Base-by-base conservation (phyloP, 352 stramenopile species). In the Pythium dissimile region DNA sequence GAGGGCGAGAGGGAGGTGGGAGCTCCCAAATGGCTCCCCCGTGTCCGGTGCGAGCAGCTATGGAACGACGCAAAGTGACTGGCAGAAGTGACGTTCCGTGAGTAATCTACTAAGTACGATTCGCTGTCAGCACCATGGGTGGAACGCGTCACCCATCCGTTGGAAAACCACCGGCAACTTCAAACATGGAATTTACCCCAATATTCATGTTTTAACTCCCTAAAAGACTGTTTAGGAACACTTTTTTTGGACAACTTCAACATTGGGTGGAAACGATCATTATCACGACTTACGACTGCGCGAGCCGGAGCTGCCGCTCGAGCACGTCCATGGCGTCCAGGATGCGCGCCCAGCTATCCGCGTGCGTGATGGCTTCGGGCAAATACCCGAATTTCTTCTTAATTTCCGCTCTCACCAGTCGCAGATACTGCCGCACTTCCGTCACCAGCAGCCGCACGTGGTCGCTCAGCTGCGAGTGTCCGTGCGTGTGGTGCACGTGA, bases 331-430 rank as follows among this genome's bases (percentile, higher is more conserved):
- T 60, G 6, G 78, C 79, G 16, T 86, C 71, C 9, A 81, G 69
- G 45, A 90, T 84, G 28, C 67, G 65, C 16, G 69, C 38, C 80
- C 80, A 92, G 56, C 60, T 76, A 21, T 86, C 70, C 15, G 73
- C 65, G 54, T 89, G 77, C 1, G 78, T 67, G 49, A 92, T 89
- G 13, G 80, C 69, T n/a, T 90, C 80, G 7, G 80, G 83, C n/a
- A 90, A 55, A 56, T 90, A 88, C 12, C 80, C 80, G 44, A 90
- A 92, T 49, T 90, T 89, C 43, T 76, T 76, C 57, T 86, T 85
- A 64, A 88, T 88, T 62, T 90, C 80, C n/a, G 60, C 54, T 9
- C 80, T 76, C 46, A 89, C 77, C 37, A 88, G 59, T 24, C 79
- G 72, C 57, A 90, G 55, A 34, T 88, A 89, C 54, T 89, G 78